phyloP scores from a whole-genome alignment of 2,329 filamentous ascomycete species.

The Claviceps purpurea region DNA sequence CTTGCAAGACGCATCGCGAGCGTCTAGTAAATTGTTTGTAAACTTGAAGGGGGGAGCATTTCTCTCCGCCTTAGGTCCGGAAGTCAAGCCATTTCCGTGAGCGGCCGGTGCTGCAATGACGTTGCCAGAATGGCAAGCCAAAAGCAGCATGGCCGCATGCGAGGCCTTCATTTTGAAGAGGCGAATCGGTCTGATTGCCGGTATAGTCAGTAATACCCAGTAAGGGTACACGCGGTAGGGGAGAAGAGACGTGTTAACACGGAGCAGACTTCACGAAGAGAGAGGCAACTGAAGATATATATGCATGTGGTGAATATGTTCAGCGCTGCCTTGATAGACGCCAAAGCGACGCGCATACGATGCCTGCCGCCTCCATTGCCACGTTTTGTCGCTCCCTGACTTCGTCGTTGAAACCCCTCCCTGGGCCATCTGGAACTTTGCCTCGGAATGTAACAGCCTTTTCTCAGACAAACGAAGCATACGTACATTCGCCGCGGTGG shows the following conservation, averaged over 20 bases:
- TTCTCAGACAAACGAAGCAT: neutral
- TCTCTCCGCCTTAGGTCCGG: neutral
- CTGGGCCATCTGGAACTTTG: neutral
- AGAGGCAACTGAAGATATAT: neutral
- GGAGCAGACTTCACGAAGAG: neutral
- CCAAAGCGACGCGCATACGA: neutral
- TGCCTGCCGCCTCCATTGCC: neutral
- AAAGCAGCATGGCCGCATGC: conserved; percentile 1
- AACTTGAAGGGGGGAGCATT: neutral
- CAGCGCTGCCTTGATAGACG: neutral
- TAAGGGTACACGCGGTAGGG: neutral
- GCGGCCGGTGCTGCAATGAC: neutral
- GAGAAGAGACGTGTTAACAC: neutral
- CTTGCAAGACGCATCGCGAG: neutral
- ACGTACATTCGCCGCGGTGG: neutral
- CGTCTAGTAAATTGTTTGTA: neutral
- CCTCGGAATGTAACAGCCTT: neutral
- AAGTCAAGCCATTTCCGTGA: neutral
- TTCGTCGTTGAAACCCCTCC: neutral
- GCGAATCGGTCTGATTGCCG: neutral
- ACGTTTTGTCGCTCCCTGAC: neutral
- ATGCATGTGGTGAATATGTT: neutral
- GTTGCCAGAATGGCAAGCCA: conserved; percentile 2
- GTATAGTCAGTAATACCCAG: neutral
- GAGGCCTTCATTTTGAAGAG: conserved; percentile 1